Evolutionary conservation across 768 basidiomycete genomes (phyloP).

Genomic region (Pleurotus pulmonarius): DNA sequence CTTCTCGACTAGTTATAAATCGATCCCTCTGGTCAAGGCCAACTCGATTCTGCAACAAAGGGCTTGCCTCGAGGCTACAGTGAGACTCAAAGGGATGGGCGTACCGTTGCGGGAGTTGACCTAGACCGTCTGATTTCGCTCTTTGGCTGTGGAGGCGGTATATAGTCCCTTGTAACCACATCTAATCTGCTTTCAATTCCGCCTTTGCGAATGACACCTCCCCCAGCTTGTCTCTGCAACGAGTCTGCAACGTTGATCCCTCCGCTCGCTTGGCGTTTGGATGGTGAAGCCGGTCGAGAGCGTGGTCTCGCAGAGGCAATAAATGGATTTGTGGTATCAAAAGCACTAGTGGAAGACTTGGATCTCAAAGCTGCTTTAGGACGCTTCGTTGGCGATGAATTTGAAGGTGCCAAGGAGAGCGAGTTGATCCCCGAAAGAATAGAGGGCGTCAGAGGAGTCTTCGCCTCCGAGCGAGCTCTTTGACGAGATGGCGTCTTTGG

Average conservation of each 20-base stretch:
- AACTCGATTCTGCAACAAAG: conserved; percentile 37
- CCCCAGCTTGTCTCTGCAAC: conserved; percentile 58
- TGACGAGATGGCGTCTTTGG: conserved; percentile 47
- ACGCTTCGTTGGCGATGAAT: conserved; percentile 22
- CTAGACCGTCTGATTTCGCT: conserved; percentile 67
- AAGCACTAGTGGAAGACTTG: conserved; percentile 29
- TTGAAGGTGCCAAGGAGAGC: conserved; percentile 33
- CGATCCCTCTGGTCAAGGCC: conserved; percentile 52
- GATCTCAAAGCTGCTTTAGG: conserved; percentile 11
- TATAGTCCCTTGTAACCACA: conserved; percentile 74
- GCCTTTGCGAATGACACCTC: conserved; percentile 71
- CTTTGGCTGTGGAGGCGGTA: conserved; percentile 58
- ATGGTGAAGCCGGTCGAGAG: conserved; percentile 58
- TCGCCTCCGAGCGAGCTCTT: conserved; percentile 44
- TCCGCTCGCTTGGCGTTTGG: conserved; percentile 53
- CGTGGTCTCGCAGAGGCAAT: conserved; percentile 43
- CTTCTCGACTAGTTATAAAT: conserved; percentile 63
- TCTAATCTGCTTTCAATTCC: conserved; percentile 75
- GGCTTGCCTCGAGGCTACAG: conserved; percentile 1
- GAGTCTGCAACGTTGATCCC: conserved; percentile 47
- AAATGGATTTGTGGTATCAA: conserved; percentile 63
- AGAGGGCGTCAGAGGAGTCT: conserved; percentile 49
- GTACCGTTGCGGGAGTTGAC: conserved; percentile 63
- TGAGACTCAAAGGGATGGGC: conserved; percentile 16
- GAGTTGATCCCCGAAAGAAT: conserved; percentile 36